Evolutionary conservation across 306 rosid genomes (phyloP).

Genomic region (Dalbergia cultrata): DNA sequence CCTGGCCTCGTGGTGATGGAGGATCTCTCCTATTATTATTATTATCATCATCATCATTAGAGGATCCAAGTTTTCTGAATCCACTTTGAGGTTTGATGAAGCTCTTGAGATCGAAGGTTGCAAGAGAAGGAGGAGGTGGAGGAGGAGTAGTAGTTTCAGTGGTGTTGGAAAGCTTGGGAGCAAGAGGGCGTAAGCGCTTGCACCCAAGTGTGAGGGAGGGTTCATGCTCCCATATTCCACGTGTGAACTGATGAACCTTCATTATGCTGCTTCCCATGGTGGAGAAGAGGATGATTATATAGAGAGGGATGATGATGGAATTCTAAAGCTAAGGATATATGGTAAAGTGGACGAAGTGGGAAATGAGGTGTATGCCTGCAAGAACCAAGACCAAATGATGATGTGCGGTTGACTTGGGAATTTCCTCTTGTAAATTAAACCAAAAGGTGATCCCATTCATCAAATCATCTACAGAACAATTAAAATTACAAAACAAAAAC

Average conservation of each 20-base stretch:
- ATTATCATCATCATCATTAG: slow-evolving; percentile 21
- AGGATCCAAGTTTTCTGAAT: slow-evolving; percentile 60
- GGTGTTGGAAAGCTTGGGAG: slow-evolving; percentile 67
- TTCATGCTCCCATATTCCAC: slow-evolving; percentile 91
- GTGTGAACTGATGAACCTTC: slow-evolving; percentile 97
- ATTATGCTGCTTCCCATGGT: slow-evolving; percentile 69
- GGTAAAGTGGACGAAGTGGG: slow-evolving; percentile 57
- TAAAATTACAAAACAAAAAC: neutral
- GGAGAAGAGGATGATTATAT: slow-evolving; percentile 59
- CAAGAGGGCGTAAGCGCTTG: slow-evolving; percentile 94
- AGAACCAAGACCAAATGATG: slow-evolving; percentile 92
- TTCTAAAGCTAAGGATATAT: neutral
- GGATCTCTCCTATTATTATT: slow-evolving; percentile 54
- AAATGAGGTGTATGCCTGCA: slow-evolving; percentile 83
- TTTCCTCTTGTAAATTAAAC: slow-evolving; percentile 43
- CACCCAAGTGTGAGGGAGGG: slow-evolving; percentile 86
- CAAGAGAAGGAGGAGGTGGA: slow-evolving; percentile 9
- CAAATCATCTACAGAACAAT: slow-evolving; percentile 3
- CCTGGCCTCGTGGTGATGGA: slow-evolving; percentile 52
- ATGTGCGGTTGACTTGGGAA: slow-evolving; percentile 91
- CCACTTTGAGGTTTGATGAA: slow-evolving; percentile 81
- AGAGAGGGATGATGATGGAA: slow-evolving; percentile 46
- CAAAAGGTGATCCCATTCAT: slow-evolving; percentile 12
- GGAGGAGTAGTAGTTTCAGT: neutral
- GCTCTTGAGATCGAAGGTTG: slow-evolving; percentile 81